phyloP scores from a whole-genome alignment of 805 yeast species.

The Starmerella geochares region DNA sequence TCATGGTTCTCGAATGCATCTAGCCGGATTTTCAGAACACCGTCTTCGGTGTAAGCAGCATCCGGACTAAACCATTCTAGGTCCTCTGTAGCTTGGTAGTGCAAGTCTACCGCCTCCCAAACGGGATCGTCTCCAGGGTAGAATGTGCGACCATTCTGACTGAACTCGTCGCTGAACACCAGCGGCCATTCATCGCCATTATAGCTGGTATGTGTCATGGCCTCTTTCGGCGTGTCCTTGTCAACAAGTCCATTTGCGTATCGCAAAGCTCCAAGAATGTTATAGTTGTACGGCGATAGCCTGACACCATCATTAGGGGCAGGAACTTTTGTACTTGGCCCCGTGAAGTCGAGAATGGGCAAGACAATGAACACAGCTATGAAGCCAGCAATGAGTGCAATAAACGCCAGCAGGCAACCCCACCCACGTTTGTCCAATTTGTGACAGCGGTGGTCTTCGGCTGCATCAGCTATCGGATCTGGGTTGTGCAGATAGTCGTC shows the following conservation, averaged over 20 bases:
- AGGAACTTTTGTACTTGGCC: slow-evolving; percentile 36
- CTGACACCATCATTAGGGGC: slow-evolving; percentile 31
- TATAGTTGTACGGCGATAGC: slow-evolving; percentile 49
- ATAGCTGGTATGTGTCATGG: slow-evolving; percentile 41
- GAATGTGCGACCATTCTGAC: slow-evolving; percentile 79
- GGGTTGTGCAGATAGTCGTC: slow-evolving; percentile 96
- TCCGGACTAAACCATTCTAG: slow-evolving; percentile 95
- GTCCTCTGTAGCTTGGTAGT: slow-evolving; percentile 81
- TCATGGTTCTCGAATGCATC: slow-evolving; percentile 77
- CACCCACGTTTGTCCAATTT: slow-evolving; percentile 33
- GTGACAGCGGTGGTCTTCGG: slow-evolving; percentile 44
- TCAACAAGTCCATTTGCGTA: slow-evolving; percentile 44
- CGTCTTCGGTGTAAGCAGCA: slow-evolving; percentile 66
- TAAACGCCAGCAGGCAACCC: slow-evolving; percentile 33
- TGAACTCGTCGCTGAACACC: slow-evolving; percentile 86
- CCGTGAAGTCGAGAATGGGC: slow-evolving; percentile 78
- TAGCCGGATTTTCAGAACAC: slow-evolving; percentile 56
- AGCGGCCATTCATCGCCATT: slow-evolving; percentile 63
- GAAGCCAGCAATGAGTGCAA: slow-evolving; percentile 50
- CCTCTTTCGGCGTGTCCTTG: slow-evolving; percentile 56
- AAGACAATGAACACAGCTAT: slow-evolving; percentile 58
- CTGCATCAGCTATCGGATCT: slow-evolving; percentile 86
- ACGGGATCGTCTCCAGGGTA: slow-evolving; percentile 87
- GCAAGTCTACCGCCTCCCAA: slow-evolving; percentile 73
- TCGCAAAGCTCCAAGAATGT: slow-evolving; percentile 48